Base-by-base conservation (phyloP, 148 eudicot species). In the Tetragonia tetragonoides region DNA sequence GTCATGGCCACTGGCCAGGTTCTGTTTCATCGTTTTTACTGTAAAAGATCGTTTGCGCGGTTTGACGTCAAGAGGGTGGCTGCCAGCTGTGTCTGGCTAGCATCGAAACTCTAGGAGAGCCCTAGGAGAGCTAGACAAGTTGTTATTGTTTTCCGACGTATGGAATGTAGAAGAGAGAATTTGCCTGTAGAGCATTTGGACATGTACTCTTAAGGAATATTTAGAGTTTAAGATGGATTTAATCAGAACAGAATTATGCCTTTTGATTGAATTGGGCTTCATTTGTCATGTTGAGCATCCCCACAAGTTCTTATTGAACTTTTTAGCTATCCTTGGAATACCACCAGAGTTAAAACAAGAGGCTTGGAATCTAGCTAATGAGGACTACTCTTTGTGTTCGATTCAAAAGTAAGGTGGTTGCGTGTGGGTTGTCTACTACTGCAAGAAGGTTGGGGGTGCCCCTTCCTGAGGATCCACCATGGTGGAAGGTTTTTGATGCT, bases 1-100 rank as follows among this genome's bases (percentile, higher is more conserved):
- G 94, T 91, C 76, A 95, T 95, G 99, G 99, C 99, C 2, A 93
- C 97, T 60, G 97, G 97, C 17, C 99, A 95, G 85, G 99, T 95
- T 78, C 76, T 95, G 46, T 91, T 95, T 46, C 99, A 95, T 78
- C 93, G 99, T 10, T 95, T 95, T 75, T 93, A 91, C 83, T 95
- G 96, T 87, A 95, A 95, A 81, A 95, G 91, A 69, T 95, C 98
- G 61, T 89, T 95, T 79, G 96, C 83, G 64, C 93, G 97, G 59
- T 95, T 92, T 79, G 90, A 91, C 73, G 98, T 88, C 18, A 88
- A 95, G 99, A 88, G 94, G 73, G 91, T 93, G 75, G 99, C 99
- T 66, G 96, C 97, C n/a, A 89, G 97, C 77, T 92, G 99, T 86
- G 91, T 95, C 57, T 95, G 97, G 99, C 89, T 95, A 78, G 99